Evolutionary conservation across 306 rosid genomes (phyloP), one percentile per base, ranked within the genome.

Genomic region (Cucumis hystrix): DNA sequence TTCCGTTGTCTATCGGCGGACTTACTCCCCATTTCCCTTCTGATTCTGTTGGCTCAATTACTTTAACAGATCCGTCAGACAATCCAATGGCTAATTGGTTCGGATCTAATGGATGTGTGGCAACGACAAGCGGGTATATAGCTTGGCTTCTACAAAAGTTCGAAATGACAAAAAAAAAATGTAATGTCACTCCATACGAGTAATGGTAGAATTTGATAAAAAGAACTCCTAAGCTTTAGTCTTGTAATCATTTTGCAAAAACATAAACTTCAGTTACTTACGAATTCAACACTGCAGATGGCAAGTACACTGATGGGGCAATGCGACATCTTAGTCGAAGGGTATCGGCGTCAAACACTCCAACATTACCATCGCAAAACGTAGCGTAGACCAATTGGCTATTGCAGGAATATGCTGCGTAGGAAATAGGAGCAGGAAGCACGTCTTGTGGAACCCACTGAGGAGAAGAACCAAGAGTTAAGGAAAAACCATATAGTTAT

Each of bases 371-470:
- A 74, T 93, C 97, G 17, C 74, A 88, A 63, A 93, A 93, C 25
- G 93, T 76, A 14, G 93, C 89, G 59, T 77, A 88, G 37, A 93
- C 84, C 63, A 89, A 80, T 69, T 80, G 90, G 79, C 97, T 93
- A 83, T 86, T 87, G 86, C 89, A 89, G 52, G 97, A 93, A 79
- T 91, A 93, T 4, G 92, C 81, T 47, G 93, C 98, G 47, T 82
- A 82, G 65, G 97, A 86, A 77, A 93, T 86, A 60, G 92, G 92
- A 18, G 96, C 90, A 20, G 90, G 54, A 54, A 91, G 84, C 56
- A 30, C 87, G 75, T 91, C 96, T 76, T 89, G 97, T 79, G 98
- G 98, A 84, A 91, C 86, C 97, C 97, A 93, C 97, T 93, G 91
- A 63, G 66, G 80, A 81, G 79, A 83, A 78, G 64, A 83, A 67